Base-by-base conservation (phyloP, 169 alveolate genomes). In the Theileria orientalis region DNA sequence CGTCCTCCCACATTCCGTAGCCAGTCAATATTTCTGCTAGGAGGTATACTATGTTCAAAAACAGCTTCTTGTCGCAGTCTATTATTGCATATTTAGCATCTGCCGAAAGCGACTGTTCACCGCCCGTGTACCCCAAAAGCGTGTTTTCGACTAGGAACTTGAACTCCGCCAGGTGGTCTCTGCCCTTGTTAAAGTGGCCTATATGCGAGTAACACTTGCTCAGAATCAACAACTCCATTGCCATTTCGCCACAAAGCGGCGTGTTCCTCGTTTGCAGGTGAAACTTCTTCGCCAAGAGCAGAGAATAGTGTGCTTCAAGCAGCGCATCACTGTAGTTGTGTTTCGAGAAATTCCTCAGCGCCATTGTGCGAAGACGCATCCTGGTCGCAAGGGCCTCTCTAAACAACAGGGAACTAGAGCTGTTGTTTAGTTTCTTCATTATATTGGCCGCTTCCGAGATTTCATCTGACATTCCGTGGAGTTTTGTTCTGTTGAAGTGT, bases 131-230 rank as follows among this genome's bases (percentile, higher is more conserved):
- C 41, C 83, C 83, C 60, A 91, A 16, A 30, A 91, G 74, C 1
- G 94, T 91, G 56, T 91, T 86, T 41, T 92, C 95, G 32, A 92
- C 92, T 41, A 92, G 77, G 69, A 85, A 92, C 69, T 88, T 68
- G 33, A 92, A 74, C 62, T 92, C 95, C 29, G 73, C 60, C 30
- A 92, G 72, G 74, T 87, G 85, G 32, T 76, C 75, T 40, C 77
- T 84, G 21, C 95, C 95, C 56, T 77, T 90, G 35, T 71, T 73
- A 54, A 61, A 61, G 49, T 86, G 90, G 30, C 91, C 93, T 23
- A 90, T 85, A 44, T 83, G 79, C n/a, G 87, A 93, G 74, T 86
- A 92, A 66, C 95, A 92, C 63, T 92, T 90, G 66, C 93, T 86
- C 35, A 92, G 59, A 25, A 92, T 82, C 83, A 90, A 74, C 25